Conservation (phyloP, 2,329 filamentous ascomycete species). For the Colletotrichum zoysiae region DNA sequence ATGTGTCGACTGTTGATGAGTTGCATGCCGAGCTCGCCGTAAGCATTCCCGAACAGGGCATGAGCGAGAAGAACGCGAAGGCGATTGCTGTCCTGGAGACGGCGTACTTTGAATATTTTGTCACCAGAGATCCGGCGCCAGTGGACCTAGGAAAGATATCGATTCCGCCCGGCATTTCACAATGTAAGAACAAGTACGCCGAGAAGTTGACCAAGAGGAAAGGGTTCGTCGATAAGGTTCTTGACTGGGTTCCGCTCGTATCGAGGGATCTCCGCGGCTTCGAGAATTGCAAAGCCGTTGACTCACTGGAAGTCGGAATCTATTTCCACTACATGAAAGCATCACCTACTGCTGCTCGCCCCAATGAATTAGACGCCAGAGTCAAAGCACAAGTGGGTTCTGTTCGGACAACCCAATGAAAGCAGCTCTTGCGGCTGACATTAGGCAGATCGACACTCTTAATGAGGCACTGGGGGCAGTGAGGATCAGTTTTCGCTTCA, state of each 20-base stretch:
- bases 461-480: constrained; percentile 31
- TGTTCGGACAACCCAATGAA: no score
- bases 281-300: constrained; percentile 24
- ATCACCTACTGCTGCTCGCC: background rate
- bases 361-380: constrained; percentile 29
- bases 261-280: constrained; percentile 27
- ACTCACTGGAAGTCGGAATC: constrained; percentile 24
- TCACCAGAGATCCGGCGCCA: constrained; percentile 21
- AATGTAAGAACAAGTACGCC: constrained; percentile 16
- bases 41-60: constrained; percentile 21
- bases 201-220: constrained; percentile 2
- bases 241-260: constrained; percentile 20
- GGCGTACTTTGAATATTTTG: constrained; percentile 38
- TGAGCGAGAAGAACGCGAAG: constrained; percentile 14
- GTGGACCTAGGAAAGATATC: constrained; percentile 21
- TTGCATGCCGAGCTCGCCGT: constrained; percentile 26
- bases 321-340: constrained; percentile 41
- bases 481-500: constrained; percentile 35
- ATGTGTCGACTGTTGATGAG: constrained; percentile 17
- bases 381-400: constrained; percentile 30
- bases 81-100: constrained; percentile 33
- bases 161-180: constrained; percentile 13
- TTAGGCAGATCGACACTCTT: constrained; percentile 12
- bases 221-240: background rate
- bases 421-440: background rate